Percentiles rank a stretch among this genome's conserved stretches.
phyloP scores from a whole-genome alignment of 768 basidiomycete species.

The Austroboletus eburneus region DNA sequence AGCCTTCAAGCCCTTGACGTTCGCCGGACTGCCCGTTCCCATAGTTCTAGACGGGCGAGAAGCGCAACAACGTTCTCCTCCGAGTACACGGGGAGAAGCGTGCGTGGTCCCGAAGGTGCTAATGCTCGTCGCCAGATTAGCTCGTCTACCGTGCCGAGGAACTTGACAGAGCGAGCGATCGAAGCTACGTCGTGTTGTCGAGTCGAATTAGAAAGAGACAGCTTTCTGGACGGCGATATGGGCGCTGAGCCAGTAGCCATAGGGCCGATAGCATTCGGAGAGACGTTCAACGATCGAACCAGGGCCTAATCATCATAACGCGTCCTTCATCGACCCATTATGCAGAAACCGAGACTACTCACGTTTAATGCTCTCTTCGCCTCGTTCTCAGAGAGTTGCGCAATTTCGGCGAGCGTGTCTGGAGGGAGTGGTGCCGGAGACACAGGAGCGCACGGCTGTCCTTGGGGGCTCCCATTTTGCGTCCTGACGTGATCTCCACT shows the following conservation, averaged over 20 bases:
- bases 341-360: constrained; percentile 1
- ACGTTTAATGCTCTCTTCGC: constrained; percentile 21
- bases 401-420: constrained; percentile 13
- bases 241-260: not conserved
- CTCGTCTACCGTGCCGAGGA: constrained; percentile 25
- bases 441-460: not conserved
- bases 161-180: constrained; percentile 21
- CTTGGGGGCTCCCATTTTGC: not conserved
- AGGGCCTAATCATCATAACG: constrained; percentile 12
- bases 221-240: not conserved
- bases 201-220: not conserved
- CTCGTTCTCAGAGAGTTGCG: constrained; percentile 19
- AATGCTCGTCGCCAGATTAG: constrained; percentile 26
- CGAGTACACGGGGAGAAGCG: constrained; percentile 17
- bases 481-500: not conserved
- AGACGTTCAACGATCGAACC: constrained; percentile 11
- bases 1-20: constrained; percentile 12
- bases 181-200: constrained; percentile 18
- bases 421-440: not conserved
- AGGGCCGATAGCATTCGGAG: not conserved
- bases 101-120: constrained; percentile 4
- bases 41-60: constrained; percentile 24
- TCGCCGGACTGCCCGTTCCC: constrained; percentile 27
- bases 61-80: constrained; percentile 24
- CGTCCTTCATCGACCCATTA: not conserved